phyloP scores from a whole-genome alignment of 2,329 filamentous ascomycete genomes.

The Aspergillus floridensis region DNA sequence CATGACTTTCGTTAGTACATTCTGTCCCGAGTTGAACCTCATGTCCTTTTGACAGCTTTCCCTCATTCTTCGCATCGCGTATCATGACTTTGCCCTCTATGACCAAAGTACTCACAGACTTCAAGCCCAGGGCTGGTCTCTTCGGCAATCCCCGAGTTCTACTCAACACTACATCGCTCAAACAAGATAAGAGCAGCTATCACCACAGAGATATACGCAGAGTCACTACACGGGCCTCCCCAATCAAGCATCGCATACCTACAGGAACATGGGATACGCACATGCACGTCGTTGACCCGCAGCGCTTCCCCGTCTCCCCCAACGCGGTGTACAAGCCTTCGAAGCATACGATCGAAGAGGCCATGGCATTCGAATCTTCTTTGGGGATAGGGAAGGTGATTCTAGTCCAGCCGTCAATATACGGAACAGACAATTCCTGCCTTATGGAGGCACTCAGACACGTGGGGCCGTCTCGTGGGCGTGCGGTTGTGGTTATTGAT shows the following conservation, averaged over 20 bases:
- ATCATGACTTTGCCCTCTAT: constrained; percentile 2
- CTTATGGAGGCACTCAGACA: constrained; percentile 53
- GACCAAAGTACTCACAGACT: constrained; percentile 25
- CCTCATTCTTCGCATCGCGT: background rate
- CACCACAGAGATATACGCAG: background rate
- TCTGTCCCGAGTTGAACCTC: background rate
- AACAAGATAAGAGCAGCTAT: background rate
- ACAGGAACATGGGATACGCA: constrained; percentile 57
- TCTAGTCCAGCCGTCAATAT: constrained; percentile 61
- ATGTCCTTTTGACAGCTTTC: background rate
- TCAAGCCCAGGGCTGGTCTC: constrained; percentile 22
- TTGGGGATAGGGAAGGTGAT: constrained; percentile 57
- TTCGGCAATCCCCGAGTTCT: constrained; percentile 9
- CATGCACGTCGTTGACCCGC: constrained; percentile 61
- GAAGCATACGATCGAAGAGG: constrained; percentile 51
- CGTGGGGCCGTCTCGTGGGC: constrained; percentile 50
- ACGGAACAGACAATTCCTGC: constrained; percentile 60
- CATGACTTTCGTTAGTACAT: constrained; percentile 10
- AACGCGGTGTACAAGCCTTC: constrained; percentile 53
- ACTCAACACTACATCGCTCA: background rate
- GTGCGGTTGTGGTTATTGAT: constrained; percentile 59
- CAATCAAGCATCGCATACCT: constrained; percentile 30
- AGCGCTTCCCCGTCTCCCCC: constrained; percentile 48
- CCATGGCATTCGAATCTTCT: constrained; percentile 50
- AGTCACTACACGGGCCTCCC: background rate